phyloP scores from a whole-genome alignment of 2,329 filamentous ascomycete genomes.

The Claviceps citrina region DNA sequence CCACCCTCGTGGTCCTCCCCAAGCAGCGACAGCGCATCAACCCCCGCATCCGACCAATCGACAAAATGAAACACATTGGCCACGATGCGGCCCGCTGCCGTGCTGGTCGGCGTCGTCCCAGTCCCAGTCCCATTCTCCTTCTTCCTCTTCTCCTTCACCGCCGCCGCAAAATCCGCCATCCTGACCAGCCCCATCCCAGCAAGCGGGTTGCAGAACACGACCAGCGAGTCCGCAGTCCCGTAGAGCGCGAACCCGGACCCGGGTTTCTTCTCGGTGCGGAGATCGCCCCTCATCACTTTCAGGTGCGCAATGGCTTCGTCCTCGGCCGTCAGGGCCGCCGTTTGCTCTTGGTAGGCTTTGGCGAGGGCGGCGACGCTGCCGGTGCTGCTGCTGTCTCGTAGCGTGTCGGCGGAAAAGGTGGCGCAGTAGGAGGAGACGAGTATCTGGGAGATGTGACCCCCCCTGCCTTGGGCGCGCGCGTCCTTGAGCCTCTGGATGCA shows the following conservation, averaged over 20 bases:
- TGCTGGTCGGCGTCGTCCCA: background rate
- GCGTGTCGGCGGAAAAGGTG: slow-evolving; percentile 7
- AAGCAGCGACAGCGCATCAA: background rate
- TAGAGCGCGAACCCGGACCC: background rate
- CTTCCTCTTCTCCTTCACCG: background rate
- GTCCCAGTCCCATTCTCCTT: background rate
- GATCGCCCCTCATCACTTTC: background rate
- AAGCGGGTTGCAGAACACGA: slow-evolving; percentile 2
- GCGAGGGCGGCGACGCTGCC: slow-evolving; percentile 16
- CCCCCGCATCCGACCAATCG: slow-evolving; percentile 2
- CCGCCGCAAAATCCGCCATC: slow-evolving; percentile 4
- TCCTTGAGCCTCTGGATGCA: slow-evolving; percentile 11
- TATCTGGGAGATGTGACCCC: slow-evolving; percentile 16
- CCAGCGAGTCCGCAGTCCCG: slow-evolving; percentile 1
- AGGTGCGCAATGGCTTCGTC: slow-evolving; percentile 2
- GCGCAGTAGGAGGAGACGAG: slow-evolving; percentile 7
- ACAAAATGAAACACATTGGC: background rate
- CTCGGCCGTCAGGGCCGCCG: background rate
- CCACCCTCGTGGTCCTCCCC: background rate
- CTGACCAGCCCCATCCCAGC: slow-evolving; percentile 1
- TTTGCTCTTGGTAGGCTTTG: background rate
- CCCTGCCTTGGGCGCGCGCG: background rate
- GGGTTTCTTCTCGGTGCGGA: background rate
- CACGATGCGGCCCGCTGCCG: background rate
- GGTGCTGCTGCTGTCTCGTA: slow-evolving; percentile 8